Percentiles rank a stretch among this genome's conserved stretches.
Evolutionary conservation across 805 yeast genomes (phyloP).

Genomic region (Schwanniomyces vanrijiae): DNA sequence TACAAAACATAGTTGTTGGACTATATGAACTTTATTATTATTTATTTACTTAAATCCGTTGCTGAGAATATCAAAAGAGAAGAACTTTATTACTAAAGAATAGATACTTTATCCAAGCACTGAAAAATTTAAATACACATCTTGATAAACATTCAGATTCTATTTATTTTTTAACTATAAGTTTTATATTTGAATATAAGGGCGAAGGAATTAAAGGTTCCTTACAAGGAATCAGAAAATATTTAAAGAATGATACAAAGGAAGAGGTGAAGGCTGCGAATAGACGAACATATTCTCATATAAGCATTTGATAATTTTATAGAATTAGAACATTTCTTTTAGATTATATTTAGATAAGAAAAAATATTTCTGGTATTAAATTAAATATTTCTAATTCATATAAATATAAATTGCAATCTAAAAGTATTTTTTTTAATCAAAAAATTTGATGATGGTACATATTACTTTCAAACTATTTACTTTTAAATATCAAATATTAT

Average conservation of each 20-base stretch:
- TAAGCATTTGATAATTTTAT: too few species aligned
- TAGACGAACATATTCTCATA: too few species aligned
- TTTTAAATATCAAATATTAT: too few species aligned
- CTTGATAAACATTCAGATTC: constrained; percentile 40
- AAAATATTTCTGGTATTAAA: too few species aligned
- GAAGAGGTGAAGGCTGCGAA: constrained; percentile 2
- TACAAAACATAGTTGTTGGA: constrained; percentile 28
- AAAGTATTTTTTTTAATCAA: too few species aligned
- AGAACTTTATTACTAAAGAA: constrained; percentile 46
- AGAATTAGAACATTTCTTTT: too few species aligned
- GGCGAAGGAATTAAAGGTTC: constrained; percentile 60
- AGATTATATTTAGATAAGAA: too few species aligned
- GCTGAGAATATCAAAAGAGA: constrained; percentile 28
- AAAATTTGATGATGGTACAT: too few species aligned
- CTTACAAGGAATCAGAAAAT: constrained; percentile 40
- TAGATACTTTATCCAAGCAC: constrained; percentile 48
- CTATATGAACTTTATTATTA: constrained; percentile 32
- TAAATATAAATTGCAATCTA: too few species aligned
- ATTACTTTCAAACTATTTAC: too few species aligned
- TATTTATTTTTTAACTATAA: constrained; percentile 48
- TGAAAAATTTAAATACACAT: constrained; percentile 41
- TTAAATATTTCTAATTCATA: too few species aligned
- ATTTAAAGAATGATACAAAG: constrained; percentile 16
- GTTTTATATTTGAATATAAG: constrained; percentile 47
- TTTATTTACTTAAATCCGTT: constrained; percentile 44